Evolutionary conservation across 257 asterid species (phyloP), one percentile per base, ranked within the genome.

Genomic region (Solanum pinnatisectum): DNA sequence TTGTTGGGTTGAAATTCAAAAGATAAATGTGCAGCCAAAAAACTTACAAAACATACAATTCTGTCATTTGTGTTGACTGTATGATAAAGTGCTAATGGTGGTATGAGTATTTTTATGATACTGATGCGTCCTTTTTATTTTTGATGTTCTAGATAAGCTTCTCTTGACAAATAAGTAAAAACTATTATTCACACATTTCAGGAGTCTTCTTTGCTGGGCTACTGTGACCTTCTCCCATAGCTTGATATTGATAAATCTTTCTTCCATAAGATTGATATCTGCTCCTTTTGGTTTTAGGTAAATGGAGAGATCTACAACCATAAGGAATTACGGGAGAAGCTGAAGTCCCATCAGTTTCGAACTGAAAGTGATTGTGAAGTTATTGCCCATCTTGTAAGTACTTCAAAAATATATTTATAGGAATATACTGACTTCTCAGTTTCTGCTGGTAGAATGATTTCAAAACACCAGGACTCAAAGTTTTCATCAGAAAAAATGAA

Each of bases 291-390:
- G 65, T 90, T 87, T 44, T 88, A 97, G 99, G 99, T 97, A 87
- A 97, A 97, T 87, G 99, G 99, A 40, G 99, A 97, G 93, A 97
- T 97, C 89, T 97, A 97, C 91, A 97, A 97, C 95, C 99, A 97
- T 88, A 93, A 92, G 87, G 98, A 91, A 60, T 91, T 97, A 87
- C 93, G 92, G 91, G 93, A 92, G 90, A 93, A 88, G 90, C 92
- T 97, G 87, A 93, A 92, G 91, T 92, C 97, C 87, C 99, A 97
- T 86, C 74, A 84, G 87, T 97, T 96, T 93, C 92, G 95, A 85
- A 97, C 99, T 32, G 99, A 95, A 90, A 96, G 99, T 92, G 99
- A 97, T 92, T 97, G 99, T 90, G 99, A 97, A 93, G 99, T 97
- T 87, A 97, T 97, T 78, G 98, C 99, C 85, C 99, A 97, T 94